These are phyloP conservation scores for Linnemannia schmuckeri DNA, from an alignment of 192 early-diverging fungal genomes.

Conservation along the genomic window DNA sequence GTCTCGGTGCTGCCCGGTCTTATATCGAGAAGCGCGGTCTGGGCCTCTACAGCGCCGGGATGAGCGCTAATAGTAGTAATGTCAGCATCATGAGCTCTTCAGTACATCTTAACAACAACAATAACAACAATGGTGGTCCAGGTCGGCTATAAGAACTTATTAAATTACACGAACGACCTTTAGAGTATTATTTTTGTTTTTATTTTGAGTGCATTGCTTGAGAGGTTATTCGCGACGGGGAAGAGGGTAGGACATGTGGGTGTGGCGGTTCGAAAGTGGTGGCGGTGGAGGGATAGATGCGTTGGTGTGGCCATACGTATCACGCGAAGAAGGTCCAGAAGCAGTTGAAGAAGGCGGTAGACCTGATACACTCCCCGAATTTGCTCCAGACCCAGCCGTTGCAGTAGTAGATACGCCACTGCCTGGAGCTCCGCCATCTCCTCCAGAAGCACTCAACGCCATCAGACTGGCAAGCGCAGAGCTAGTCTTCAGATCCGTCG, in stretches of 20 bases:
- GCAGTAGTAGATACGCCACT: neutral
- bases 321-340: neutral
- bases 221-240: conserved; percentile 16
- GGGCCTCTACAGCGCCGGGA: conserved; percentile 34
- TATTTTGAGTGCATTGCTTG: neutral
- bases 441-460: conserved; percentile 44
- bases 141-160: neutral
- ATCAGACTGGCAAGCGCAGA: conserved; percentile 53
- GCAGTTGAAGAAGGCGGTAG: neutral
- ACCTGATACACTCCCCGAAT: neutral
- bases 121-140: neutral
- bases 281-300: conserved; percentile 1
- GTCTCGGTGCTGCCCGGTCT: conserved; percentile 68
- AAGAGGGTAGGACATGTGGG: conserved; percentile 13
- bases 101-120: neutral
- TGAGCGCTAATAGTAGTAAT: conserved; percentile 23
- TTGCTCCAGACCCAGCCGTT: neutral
- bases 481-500: conserved; percentile 32
- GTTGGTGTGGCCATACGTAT: conserved; percentile 1
- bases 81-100: neutral
- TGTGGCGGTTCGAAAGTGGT: neutral
- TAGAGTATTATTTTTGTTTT: neutral
- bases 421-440: neutral
- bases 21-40: conserved; percentile 69
- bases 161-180: neutral